A percentile compares a stretch with the other conserved stretches of the same genome.
These are phyloP conservation scores for Colletotrichum tabaci DNA, from an alignment of 2,329 filamentous ascomycete genomes.

Conservation along the genomic window DNA sequence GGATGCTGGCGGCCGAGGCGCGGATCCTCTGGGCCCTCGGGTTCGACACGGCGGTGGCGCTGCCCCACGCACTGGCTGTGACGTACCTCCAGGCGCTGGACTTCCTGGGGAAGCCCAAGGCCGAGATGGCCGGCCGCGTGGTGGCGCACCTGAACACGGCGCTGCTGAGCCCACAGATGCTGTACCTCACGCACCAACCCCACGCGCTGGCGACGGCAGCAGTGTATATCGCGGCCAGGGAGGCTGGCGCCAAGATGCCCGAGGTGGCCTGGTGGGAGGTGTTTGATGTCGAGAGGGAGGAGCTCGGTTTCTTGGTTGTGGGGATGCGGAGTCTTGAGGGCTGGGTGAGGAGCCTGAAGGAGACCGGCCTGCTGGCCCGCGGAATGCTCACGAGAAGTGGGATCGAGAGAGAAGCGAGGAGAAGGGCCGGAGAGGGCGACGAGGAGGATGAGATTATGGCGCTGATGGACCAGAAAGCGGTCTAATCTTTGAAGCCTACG, in stretches of 20 bases:
- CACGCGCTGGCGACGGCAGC: slow-evolving; percentile 87
- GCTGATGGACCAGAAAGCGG: slow-evolving; percentile 42
- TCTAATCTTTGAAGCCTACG: not conserved
- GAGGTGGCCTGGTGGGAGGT: slow-evolving; percentile 97
- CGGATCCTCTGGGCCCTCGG: slow-evolving; percentile 81
- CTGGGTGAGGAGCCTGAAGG: slow-evolving; percentile 73
- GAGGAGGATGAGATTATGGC: slow-evolving; percentile 63
- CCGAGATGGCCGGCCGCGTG: slow-evolving; percentile 73
- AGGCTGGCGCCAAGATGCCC: slow-evolving; percentile 83
- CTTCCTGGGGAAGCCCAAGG: slow-evolving; percentile 64
- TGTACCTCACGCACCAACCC: slow-evolving; percentile 95
- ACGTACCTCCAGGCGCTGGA: slow-evolving; percentile 95
- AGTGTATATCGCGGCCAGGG: slow-evolving; percentile 89
- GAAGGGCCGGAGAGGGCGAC: slow-evolving; percentile 60
- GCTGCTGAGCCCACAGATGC: slow-evolving; percentile 86
- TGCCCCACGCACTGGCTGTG: slow-evolving; percentile 89
- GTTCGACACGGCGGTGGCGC: slow-evolving; percentile 84
- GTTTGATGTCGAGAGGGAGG: slow-evolving; percentile 95
- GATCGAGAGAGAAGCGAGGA: slow-evolving; percentile 73
- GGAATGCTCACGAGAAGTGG: slow-evolving; percentile 71
- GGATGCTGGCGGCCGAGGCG: slow-evolving; percentile 82
- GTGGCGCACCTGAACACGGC: slow-evolving; percentile 89
- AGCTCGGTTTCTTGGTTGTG: slow-evolving; percentile 92
- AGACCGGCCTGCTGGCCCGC: slow-evolving; percentile 62
- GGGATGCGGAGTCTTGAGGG: slow-evolving; percentile 84